Conservation (phyloP, 306 rosid genomes). For the Cucurbita argyrosperma region DNA sequence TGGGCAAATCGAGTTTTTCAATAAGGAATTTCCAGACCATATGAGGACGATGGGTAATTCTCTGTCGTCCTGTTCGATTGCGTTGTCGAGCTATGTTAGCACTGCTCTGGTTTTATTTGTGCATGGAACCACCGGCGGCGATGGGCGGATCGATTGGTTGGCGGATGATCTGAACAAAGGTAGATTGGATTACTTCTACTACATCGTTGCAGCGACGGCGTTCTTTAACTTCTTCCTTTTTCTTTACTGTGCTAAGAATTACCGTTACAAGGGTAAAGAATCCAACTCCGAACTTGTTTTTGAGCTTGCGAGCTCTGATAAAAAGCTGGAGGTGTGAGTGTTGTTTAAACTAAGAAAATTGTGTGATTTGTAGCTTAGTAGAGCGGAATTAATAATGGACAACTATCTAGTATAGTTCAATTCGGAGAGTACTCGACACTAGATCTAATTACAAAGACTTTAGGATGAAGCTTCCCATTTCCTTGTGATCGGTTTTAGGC, state of each 20-base stretch:
- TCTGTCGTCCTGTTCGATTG: conserved; percentile 38
- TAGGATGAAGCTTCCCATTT: too few relatives aligned
- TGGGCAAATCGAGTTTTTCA: conserved; percentile 52
- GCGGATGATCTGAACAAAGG: conserved; percentile 46
- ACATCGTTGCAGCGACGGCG: conserved; percentile 28
- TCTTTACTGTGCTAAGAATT: conserved; percentile 24
- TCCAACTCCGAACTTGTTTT: not conserved
- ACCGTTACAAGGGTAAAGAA: conserved; percentile 32
- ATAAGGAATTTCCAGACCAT: conserved; percentile 48
- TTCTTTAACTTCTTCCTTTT: conserved; percentile 40
- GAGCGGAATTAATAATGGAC: too few relatives aligned
- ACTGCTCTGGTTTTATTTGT: conserved; percentile 23
- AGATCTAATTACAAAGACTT: too few relatives aligned
- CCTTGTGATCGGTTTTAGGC: too few relatives aligned
- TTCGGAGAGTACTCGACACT: too few relatives aligned
- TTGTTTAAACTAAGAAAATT: too few relatives aligned
- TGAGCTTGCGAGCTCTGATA: conserved; percentile 15
- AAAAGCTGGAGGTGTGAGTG: not conserved
- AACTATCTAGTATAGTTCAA: too few relatives aligned
- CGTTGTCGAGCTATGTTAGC: conserved; percentile 41
- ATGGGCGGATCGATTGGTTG: conserved; percentile 42
- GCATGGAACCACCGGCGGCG: conserved; percentile 16
- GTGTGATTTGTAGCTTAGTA: not conserved
- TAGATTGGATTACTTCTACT: conserved; percentile 60
- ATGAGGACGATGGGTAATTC: conserved; percentile 61